Evolutionary conservation across 495 filamentous ascomycete genomes (phyloP).

Genomic region (Tuber umbilicatum): DNA sequence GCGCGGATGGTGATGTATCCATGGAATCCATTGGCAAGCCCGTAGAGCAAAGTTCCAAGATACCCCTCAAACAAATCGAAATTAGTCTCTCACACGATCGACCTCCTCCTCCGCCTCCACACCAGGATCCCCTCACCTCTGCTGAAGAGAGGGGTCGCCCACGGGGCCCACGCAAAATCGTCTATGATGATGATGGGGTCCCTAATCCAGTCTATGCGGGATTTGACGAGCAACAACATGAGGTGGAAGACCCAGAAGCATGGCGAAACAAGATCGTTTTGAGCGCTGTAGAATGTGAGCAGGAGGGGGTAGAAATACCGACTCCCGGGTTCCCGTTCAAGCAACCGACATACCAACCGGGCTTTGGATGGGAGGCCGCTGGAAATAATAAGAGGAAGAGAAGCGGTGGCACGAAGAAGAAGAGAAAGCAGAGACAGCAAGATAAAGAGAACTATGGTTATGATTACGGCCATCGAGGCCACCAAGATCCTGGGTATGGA

Average conservation of each 20-base stretch:
- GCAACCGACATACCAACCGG: slow-evolving; percentile 43
- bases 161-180: slow-evolving; percentile 26
- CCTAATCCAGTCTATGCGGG: slow-evolving; percentile 17
- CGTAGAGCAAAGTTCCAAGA: background rate
- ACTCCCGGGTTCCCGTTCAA: slow-evolving; percentile 81
- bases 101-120: background rate
- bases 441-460: slow-evolving; percentile 41
- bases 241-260: slow-evolving; percentile 37
- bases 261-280: slow-evolving; percentile 71
- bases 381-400: slow-evolving; percentile 54
- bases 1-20: slow-evolving; percentile 13
- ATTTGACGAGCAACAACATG: slow-evolving; percentile 10
- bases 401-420: slow-evolving; percentile 39
- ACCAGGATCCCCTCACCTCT: background rate
- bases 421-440: slow-evolving; percentile 40
- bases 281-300: slow-evolving; percentile 73
- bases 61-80: background rate
- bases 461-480: slow-evolving; percentile 38
- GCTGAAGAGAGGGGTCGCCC: slow-evolving; percentile 12
- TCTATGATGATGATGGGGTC: slow-evolving; percentile 30
- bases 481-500: slow-evolving; percentile 50
- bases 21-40: background rate
- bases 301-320: slow-evolving; percentile 64
- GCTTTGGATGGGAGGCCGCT: slow-evolving; percentile 37
- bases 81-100: background rate